Base-by-base conservation (phyloP, 148 eudicot species). In the Rhododendron vialii region DNA sequence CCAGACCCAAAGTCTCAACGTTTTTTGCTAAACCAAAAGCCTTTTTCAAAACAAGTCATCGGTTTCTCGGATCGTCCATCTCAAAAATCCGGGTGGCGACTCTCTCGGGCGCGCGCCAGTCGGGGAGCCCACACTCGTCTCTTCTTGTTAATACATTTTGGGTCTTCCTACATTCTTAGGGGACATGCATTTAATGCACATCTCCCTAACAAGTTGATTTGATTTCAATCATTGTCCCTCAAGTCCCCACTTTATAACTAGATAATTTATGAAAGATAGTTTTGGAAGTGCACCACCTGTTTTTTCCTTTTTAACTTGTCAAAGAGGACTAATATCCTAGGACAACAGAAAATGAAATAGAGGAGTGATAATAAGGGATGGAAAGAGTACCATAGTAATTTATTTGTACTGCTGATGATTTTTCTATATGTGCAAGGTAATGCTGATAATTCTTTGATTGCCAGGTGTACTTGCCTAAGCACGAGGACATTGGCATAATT, bases 381-480 rank as follows among this genome's bases (percentile, higher is more conserved):
- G 74, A 67, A 28, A 33, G 74, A 11, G 74, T 28, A 67, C 15
- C 5, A 67, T 67, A 28, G 38, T 35, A 57, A 33, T 20, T 86
- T 67, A 48, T 75, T 22, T 33, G 41, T 79, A 28, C 47, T 81
- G 63, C 7, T 51, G 78, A 76, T 26, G 63, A 11, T 86, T 48
- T 78, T 83, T 24, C 4, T 43, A 12, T 9, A 77, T 45, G 77
- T 80, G 51, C 57, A 15, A 45, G 12, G 20, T 35, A 22, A 45
- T 87, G 65, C 50, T 81, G 80, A 38, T 74, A 77, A 78, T 45
- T 74, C 6, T 83, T 38, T 89, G 53, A 79, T 89, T 59, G 73
- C 43, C 88, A 97, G 99, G 93, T 97, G 7, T 97, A 94, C 86
- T 91, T 89, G 89, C 99, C 99, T 71, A 92, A 91, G 84, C 93